Conservation (phyloP, 139 green algal species). For the Volvox reticuliferus region DNA sequence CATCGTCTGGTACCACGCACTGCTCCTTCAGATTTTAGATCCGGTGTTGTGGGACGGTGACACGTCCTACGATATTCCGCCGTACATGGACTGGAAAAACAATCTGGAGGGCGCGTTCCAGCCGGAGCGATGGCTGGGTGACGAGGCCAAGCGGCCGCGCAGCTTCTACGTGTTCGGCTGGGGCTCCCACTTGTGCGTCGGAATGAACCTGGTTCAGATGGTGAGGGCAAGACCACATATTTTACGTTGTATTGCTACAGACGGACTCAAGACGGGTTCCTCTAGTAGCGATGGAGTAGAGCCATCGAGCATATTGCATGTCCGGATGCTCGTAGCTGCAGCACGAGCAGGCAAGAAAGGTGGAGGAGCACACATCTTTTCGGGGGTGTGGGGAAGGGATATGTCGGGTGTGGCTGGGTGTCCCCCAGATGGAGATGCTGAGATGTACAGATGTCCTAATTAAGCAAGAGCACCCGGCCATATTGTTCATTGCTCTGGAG, state of each 20-base stretch:
- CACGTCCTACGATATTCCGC: constrained; percentile 9
- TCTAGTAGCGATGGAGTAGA: background rate
- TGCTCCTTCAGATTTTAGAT: constrained; percentile 42
- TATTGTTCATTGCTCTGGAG: no score
- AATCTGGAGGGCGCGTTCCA: constrained; percentile 43
- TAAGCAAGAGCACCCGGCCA: no score
- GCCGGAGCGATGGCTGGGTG: constrained; percentile 49
- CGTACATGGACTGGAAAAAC: constrained; percentile 55
- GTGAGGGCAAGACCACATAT: background rate
- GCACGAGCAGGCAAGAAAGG: background rate
- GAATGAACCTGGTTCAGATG: constrained; percentile 46
- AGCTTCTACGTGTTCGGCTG: constrained; percentile 39
- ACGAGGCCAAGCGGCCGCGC: background rate
- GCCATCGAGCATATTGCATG: background rate
- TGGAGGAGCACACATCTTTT: no score
- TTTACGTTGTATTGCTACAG: background rate
- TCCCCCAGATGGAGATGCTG: no score
- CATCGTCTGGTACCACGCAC: constrained; percentile 26
- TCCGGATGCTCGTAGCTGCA: background rate
- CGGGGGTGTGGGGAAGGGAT: no score
- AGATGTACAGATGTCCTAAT: no score
- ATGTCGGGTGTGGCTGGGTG: no score
- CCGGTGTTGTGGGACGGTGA: constrained; percentile 47
- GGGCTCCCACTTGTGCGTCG: constrained; percentile 44
- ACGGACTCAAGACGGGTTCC: background rate